Percentiles rank a stretch among this genome's conserved stretches.
Evolutionary conservation across 2,329 filamentous ascomycete genomes (phyloP).

Genomic region (Cladosporium oxysporum): DNA sequence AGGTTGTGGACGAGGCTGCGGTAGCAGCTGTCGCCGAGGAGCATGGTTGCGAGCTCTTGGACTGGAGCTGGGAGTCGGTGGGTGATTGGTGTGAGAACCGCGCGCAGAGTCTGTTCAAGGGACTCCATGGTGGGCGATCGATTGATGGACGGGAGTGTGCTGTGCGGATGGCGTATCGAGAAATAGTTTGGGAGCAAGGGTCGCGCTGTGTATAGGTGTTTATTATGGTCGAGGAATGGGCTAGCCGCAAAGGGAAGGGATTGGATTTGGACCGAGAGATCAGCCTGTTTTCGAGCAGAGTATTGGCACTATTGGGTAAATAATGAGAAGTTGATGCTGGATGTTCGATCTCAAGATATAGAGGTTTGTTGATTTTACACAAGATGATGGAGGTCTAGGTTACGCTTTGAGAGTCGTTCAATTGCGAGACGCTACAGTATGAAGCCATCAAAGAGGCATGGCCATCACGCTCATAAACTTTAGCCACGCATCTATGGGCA

Average conservation of each 20-base stretch:
- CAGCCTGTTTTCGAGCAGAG: not conserved
- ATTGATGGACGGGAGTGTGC: not conserved
- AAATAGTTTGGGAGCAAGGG: not conserved
- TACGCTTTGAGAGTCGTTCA: not conserved
- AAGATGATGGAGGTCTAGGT: not conserved
- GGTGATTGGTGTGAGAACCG: slow-evolving; percentile 47
- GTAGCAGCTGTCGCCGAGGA: slow-evolving; percentile 86
- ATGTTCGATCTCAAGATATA: not conserved
- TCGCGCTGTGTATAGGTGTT: slow-evolving; percentile 12
- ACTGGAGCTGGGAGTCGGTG: slow-evolving; percentile 66
- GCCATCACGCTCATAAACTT: slow-evolving; percentile 17
- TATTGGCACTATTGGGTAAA: not conserved
- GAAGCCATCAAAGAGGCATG: not conserved
- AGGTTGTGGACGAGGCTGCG: slow-evolving; percentile 81
- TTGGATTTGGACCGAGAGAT: not conserved
- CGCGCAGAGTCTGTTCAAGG: slow-evolving; percentile 46
- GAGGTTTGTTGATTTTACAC: not conserved
- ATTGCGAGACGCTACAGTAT: not conserved
- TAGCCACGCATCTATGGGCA: slow-evolving; percentile 16
- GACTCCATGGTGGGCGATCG: slow-evolving; percentile 43
- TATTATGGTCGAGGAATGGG: slow-evolving; percentile 8
- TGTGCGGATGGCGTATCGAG: not conserved
- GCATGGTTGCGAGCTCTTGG: slow-evolving; percentile 70
- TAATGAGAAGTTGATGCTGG: not conserved
- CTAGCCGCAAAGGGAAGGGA: not conserved